Conservation (phyloP, 148 eudicot species). For the Diospyros kaki region DNA sequence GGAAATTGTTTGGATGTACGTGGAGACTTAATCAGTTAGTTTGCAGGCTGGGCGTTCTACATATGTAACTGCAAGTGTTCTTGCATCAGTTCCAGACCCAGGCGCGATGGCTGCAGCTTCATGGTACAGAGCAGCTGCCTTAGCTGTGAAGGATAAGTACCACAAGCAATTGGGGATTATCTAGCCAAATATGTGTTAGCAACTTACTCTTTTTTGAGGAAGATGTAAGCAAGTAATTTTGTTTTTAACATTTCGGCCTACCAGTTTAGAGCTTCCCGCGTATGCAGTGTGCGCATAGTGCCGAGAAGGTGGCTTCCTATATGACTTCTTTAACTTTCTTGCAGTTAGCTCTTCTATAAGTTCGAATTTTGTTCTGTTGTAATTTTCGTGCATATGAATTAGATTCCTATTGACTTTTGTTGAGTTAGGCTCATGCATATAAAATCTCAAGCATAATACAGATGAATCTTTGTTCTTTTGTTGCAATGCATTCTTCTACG, state of each 20-base stretch:
- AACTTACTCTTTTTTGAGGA: neutral
- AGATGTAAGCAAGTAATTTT: slow-evolving; percentile 8
- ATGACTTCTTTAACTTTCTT: neutral
- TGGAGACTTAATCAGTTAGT: neutral
- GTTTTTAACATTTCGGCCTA: neutral
- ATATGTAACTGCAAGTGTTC: slow-evolving; percentile 60
- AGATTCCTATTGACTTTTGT: neutral
- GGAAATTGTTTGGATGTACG: neutral
- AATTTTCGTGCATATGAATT: neutral
- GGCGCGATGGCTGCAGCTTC: slow-evolving; percentile 98
- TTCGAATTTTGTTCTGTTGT: neutral
- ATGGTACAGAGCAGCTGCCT: slow-evolving; percentile 88
- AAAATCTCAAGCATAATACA: neutral
- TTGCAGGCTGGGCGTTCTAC: slow-evolving; percentile 92
- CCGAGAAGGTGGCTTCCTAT: slow-evolving; percentile 13
- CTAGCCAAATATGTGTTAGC: neutral
- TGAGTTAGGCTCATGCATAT: neutral
- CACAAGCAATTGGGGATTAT: neutral
- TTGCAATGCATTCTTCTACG: too few species aligned
- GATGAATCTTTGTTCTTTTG: neutral
- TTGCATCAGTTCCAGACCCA: slow-evolving; percentile 85
- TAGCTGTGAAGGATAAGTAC: slow-evolving; percentile 49
- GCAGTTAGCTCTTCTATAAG: too few species aligned
- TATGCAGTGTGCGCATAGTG: slow-evolving; percentile 20
- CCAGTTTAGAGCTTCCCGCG: slow-evolving; percentile 16